A percentile compares a stretch with the other conserved stretches of the same genome.
phyloP scores from a whole-genome alignment of 2,329 filamentous ascomycete species.

The Fusarium illudens region DNA sequence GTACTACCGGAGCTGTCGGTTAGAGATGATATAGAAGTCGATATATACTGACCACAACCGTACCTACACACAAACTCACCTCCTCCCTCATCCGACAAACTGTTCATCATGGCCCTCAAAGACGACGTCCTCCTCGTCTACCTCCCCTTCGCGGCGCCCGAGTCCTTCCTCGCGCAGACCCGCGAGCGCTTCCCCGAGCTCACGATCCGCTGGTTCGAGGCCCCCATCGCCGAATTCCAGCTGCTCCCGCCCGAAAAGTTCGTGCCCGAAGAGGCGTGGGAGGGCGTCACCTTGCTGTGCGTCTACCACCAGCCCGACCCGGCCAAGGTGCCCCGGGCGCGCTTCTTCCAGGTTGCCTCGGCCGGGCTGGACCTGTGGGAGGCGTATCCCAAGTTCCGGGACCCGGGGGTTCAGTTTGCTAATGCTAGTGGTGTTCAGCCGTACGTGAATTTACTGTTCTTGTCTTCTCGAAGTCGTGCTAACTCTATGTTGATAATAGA shows the following conservation, averaged over 20 bases:
- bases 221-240: conserved; percentile 22
- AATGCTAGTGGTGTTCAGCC: conserved; percentile 54
- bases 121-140: conserved; percentile 54
- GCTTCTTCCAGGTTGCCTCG: conserved; percentile 56
- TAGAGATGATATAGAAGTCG: background rate
- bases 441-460: conserved; percentile 47
- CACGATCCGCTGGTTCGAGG: conserved; percentile 47
- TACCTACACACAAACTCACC: background rate
- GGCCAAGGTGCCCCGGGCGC: conserved; percentile 47
- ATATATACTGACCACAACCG: background rate
- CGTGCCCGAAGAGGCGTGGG: conserved; percentile 45
- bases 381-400: conserved; percentile 45
- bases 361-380: conserved; percentile 56
- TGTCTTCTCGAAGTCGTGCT: background rate
- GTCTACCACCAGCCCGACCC: conserved; percentile 45
- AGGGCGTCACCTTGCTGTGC: conserved; percentile 53
- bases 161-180: conserved; percentile 46
- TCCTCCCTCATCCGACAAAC: background rate
- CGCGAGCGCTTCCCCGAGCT: conserved; percentile 50
- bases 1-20: background rate
- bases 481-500: conserved; percentile 19
- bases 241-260: conserved; percentile 40
- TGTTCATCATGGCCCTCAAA: conserved; percentile 38
- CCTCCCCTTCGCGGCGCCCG: conserved; percentile 43
- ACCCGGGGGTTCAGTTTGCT: conserved; percentile 50